Evolutionary conservation across 305 asterid species (phyloP), one percentile per base, ranked within the genome.

Genomic region (Withania somnifera): DNA sequence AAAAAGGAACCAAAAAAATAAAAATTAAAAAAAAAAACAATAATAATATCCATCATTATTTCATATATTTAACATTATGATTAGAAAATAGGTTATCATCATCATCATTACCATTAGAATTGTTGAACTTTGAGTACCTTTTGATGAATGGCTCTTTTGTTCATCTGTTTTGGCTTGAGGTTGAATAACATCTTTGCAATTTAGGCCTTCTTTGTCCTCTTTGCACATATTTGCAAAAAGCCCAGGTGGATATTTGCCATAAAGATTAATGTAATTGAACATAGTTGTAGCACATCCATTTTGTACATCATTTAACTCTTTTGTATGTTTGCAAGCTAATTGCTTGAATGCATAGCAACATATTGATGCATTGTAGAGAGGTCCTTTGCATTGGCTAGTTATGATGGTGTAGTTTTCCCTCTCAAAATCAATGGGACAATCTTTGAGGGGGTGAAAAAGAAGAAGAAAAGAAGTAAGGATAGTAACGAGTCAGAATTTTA

Each of bases 351-450:
- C 91, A 1, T 79, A 40, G 85, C 99, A 95, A 40, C 99, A 93
- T 10, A 86, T 42, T 11, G 87, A 89, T 0, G 84, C 75, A 2
- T 86, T 42, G 93, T 91, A 95, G 5, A 91, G 87, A 1, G 99
- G 98, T 28, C 99, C 97, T 78, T 93, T 95, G 91, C 99, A 95
- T 30, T 88, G 93, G 87, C 98, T 92, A 32, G 97, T 93, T 5
- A 95, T 88, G 78, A 92, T 85, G 5, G 98, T 92, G 88, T 92
- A 95, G 90, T 95, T 95, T 87, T 90, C 86, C 61, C 82, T 81
- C 87, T 90, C 93, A 64, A 95, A 87, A 85, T 95, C 87, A 81
- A 95, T 84, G 0, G 88, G 76, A 81, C 99, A 95, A 60, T 80
- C 99, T 95, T 90, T 85, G 79, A 4, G 6, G 9, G 64, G 22